Evolutionary conservation across 2,329 filamentous ascomycete species (phyloP), one percentile per base, ranked within the genome.

Genomic region (Helicocarpus griseus): DNA sequence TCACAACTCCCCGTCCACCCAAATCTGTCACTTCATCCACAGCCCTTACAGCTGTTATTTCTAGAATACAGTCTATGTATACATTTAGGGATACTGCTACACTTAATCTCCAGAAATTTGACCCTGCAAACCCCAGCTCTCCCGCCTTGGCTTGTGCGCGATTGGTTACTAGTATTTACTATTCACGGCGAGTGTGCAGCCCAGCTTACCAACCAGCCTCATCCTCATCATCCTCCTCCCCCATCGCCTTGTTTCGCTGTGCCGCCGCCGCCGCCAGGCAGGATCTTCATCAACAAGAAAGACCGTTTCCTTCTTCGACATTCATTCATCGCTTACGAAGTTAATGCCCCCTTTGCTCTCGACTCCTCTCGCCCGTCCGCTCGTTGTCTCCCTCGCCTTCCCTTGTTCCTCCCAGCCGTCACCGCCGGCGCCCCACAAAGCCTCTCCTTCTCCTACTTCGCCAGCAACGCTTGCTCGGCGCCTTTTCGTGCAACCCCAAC

Each of bases 311-410:
- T 1, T 13, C 43, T 1, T 31, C 26, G 17, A 31, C 26, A 31
- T 17, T 29, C 41, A 19, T 26, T 29, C 8, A 17, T 19, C 6
- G n/a, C 26, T 44, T n/a, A 44, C 39, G 39, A 17, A 53, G 50
- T 53, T 53, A 53, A 52, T 54, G 52, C 50, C 52, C 50, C 52
- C 54, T 49, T 35, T 41, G 28, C 29, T 36, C 11, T 24, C 11
- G 21, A 24, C 13, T 19, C 22, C 28, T 47, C 44, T 49, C 33
- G 41, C 28, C 48, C 51, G 21, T 40, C 33, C 21, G 22, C 33
- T 46, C 51, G 28, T 31, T 51, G 14, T 43, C 28, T 48, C 35
- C 17, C 29, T 36, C 29, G 19, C 51, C 49, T 50, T 54, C 41
- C 53, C 35, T 45, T 39, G 47, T 41, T 50, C 52, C 47, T 38